Conservation (phyloP, 352 stramenopile species). For the Elongisporangium anandrum region DNA sequence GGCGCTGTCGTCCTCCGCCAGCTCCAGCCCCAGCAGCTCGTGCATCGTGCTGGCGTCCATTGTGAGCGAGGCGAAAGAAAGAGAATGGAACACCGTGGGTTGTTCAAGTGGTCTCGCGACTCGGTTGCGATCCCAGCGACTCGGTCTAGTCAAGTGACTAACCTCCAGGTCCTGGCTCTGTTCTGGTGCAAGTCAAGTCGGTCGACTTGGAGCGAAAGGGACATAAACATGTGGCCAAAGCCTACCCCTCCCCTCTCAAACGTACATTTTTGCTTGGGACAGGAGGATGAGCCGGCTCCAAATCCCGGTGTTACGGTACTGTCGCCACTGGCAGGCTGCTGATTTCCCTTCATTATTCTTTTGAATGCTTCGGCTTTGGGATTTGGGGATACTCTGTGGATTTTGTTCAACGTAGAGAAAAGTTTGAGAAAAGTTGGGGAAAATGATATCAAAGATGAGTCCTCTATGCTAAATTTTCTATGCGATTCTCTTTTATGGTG, state of each 20-base stretch:
- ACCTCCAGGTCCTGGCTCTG: neutral
- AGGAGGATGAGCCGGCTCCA: neutral
- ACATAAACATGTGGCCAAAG: neutral
- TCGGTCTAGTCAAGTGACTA: neutral
- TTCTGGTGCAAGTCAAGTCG: neutral
- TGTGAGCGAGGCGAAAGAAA: neutral
- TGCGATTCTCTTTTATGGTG: neutral
- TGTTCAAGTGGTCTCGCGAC: neutral
- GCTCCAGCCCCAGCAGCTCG: conserved; percentile 2
- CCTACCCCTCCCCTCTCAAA: neutral
- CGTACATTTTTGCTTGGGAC: neutral
- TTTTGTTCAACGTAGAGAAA: neutral
- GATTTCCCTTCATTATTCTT: neutral
- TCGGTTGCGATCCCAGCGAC: neutral
- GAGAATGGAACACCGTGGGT: neutral
- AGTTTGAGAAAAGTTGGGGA: neutral
- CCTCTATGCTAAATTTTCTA: neutral
- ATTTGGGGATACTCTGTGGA: neutral
- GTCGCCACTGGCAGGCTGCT: neutral
- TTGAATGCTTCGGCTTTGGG: neutral
- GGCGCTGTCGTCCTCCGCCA: conserved; percentile 17
- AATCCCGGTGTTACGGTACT: neutral
- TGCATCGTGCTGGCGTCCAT: neutral
- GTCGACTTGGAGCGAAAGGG: neutral
- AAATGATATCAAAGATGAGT: neutral